Percentiles rank a stretch among this genome's conserved stretches.
These are phyloP conservation scores for Gaeumannomyces tritici DNA, from an alignment of 2,329 filamentous ascomycete species.

Conservation along the genomic window DNA sequence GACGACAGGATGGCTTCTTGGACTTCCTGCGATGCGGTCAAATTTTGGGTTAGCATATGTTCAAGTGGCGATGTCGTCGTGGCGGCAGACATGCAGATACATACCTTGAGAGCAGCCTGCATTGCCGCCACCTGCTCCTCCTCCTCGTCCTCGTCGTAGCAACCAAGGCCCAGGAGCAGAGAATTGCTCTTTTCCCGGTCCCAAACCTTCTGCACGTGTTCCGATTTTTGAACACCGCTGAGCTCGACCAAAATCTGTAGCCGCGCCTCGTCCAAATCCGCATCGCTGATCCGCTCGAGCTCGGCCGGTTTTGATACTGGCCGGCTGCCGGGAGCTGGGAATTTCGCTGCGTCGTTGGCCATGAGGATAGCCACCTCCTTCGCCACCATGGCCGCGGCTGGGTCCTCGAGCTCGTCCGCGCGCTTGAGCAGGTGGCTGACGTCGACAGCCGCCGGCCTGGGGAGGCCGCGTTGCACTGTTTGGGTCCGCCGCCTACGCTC, in stretches of 20 bases:
- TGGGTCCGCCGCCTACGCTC: constrained; percentile 81
- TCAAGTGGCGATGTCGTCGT: not conserved
- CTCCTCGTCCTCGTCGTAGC: constrained; percentile 62
- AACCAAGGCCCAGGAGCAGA: constrained; percentile 68
- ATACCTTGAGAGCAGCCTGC: constrained; percentile 64
- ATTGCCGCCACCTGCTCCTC: constrained; percentile 56
- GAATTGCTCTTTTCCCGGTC: constrained; percentile 41
- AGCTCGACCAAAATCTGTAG: constrained; percentile 67
- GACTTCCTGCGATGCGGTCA: constrained; percentile 39
- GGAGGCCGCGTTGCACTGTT: constrained; percentile 78
- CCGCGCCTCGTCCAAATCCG: constrained; percentile 63
- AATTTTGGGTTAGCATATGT: not conserved
- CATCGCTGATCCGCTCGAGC: constrained; percentile 59
- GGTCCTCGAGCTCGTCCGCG: constrained; percentile 51
- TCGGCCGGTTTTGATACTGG: constrained; percentile 44
- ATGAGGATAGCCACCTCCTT: constrained; percentile 71
- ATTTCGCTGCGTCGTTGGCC: constrained; percentile 70
- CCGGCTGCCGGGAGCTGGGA: constrained; percentile 58
- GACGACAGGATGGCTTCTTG: constrained; percentile 64
- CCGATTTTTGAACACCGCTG: constrained; percentile 35
- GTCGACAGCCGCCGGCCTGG: constrained; percentile 67
- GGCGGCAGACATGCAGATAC: constrained; percentile 16
- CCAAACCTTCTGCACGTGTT: constrained; percentile 44
- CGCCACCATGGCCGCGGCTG: constrained; percentile 60
- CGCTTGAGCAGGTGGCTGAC: constrained; percentile 56